Evolutionary conservation across 495 filamentous ascomycete genomes (phyloP), one percentile per base, ranked within the genome.

Genomic region (Tuber umbilicatum): DNA sequence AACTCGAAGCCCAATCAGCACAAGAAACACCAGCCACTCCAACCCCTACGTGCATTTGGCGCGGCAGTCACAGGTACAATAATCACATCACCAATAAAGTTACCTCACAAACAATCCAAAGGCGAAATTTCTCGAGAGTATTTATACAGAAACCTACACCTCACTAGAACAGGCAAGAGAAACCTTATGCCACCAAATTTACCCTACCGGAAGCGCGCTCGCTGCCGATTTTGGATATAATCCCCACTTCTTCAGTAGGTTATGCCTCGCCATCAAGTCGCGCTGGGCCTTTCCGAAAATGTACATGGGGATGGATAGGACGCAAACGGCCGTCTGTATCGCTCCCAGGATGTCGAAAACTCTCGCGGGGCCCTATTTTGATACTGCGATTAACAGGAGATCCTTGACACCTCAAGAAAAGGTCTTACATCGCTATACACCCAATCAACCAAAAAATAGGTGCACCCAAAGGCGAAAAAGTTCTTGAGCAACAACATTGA

Each of bases 371-470:
- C 85, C 85, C 55, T 83, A 73, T 19, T 42, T 23, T 17, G 12
- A 35, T 23, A 19, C 4, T 5, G 23, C 40, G 35, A n/a, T 39
- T 40, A 19, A 17, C 10, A 7, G 23, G 50, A 1, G 19, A 43
- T 16, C 55, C 55, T 35, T 19, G 27, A 31, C 31, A 17, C 14
- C 16, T 64, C 55, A 35, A 69, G 23, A 69, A 3, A 69, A 9
- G 23, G 16, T 45, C 72, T 41, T 78, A 79, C 77, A 12, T 70
- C 72, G 2, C 17, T 74, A 67, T 68, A 76, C 23, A 85, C 76
- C 85, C 85, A 86, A 42, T 84, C 80, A n/a, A 83, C 79, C 37
- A 86, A 76, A 70, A 86, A 86, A 72, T 85, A 85, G 50, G 84
- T 85, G 64, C 84, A 81, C 7, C 84, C 85, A 75, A 84, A 86